phyloP scores from a whole-genome alignment of 202 grass and related monocot genomes.

The Setaria italica region DNA sequence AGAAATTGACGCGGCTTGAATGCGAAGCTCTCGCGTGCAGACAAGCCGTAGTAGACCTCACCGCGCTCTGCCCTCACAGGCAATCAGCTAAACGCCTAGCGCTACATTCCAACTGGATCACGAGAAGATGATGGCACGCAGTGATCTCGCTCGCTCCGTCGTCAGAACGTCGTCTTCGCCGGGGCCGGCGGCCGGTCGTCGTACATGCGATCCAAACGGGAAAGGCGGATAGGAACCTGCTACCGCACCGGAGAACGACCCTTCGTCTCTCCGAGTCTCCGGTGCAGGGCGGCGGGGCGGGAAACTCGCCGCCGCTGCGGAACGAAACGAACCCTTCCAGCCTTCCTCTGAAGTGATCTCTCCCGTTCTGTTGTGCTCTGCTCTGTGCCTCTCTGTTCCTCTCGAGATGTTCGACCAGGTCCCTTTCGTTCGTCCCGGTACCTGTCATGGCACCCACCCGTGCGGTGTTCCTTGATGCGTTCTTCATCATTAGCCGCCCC shows the following conservation, averaged over 20 bases:
- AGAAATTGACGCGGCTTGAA: slow-evolving; percentile 28
- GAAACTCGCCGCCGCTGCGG: not conserved
- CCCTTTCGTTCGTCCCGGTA: not conserved
- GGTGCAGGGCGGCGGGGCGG: not conserved
- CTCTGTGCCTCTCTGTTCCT: not conserved
- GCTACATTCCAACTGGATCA: slow-evolving; percentile 1
- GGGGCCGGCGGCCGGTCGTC: not conserved
- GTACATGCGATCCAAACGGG: not conserved
- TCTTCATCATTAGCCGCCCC: slow-evolving; percentile 1
- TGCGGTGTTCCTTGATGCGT: not conserved
- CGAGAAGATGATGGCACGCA: slow-evolving; percentile 2
- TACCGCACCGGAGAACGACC: slow-evolving; percentile 20
- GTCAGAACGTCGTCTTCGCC: slow-evolving; percentile 4
- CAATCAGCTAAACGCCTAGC: not conserved
- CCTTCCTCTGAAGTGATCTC: not conserved
- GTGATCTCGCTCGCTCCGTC: not conserved
- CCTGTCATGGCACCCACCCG: not conserved
- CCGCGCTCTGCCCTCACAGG: not conserved
- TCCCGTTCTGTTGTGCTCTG: not conserved
- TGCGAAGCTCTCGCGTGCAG: not conserved
- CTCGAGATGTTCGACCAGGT: too few relatives aligned
- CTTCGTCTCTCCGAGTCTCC: not conserved
- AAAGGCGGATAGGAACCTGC: slow-evolving; percentile 6
- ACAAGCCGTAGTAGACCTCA: not conserved
- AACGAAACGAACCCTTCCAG: not conserved